Percentiles rank a stretch among this genome's conserved stretches.
Conservation (phyloP, 305 asterid genomes). For the Fraxinus ornus region DNA sequence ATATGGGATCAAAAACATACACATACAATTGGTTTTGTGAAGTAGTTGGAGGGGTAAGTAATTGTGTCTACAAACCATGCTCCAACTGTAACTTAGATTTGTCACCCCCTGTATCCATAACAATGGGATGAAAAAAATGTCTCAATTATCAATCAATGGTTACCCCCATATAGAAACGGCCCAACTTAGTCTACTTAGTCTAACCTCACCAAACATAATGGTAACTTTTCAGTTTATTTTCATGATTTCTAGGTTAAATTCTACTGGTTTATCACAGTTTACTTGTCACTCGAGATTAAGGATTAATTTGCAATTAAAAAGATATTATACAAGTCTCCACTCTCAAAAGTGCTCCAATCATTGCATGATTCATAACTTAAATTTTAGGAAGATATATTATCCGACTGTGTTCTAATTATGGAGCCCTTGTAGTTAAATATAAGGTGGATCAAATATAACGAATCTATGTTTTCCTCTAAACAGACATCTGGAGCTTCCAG, state of each 20-base stretch:
- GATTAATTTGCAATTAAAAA: not conserved
- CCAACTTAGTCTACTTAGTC: not conserved
- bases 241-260: not conserved
- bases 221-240: not conserved
- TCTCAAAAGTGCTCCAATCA: not conserved
- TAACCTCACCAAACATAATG: not conserved
- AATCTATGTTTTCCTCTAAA: conserved; percentile 23
- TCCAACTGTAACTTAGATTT: not conserved
- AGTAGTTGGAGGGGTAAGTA: not conserved
- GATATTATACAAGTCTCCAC: not conserved
- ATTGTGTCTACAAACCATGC: not conserved
- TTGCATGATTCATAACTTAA: not conserved
- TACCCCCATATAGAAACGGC: not conserved
- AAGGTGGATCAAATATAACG: not conserved
- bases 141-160: not conserved
- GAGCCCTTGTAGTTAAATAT: not conserved
- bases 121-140: not conserved
- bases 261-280: not conserved
- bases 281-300: not conserved
- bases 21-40: not conserved
- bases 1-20: not conserved
- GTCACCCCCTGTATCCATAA: not conserved
- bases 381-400: not conserved
- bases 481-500: conserved; percentile 85
- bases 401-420: not conserved